phyloP scores from a whole-genome alignment of 768 basidiomycete species.

The Boletus coccyginus region DNA sequence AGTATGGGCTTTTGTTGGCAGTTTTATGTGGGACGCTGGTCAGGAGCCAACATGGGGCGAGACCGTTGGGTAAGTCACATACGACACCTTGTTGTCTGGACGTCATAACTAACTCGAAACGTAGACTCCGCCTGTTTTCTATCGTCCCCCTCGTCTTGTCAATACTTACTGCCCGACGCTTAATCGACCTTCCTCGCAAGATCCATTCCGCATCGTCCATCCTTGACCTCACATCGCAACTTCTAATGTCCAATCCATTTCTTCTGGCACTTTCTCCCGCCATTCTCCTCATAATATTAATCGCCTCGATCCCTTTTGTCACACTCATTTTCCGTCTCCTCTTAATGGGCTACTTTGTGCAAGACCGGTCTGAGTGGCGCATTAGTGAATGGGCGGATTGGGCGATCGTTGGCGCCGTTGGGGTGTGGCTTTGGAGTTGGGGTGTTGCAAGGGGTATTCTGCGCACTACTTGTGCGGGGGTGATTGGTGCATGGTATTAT shows the following conservation, averaged over 20 bases:
- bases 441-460: slow-evolving; percentile 76
- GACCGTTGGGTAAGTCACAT: slow-evolving; percentile 62
- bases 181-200: slow-evolving; percentile 67
- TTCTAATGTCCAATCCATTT: slow-evolving; percentile 71
- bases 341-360: slow-evolving; percentile 56
- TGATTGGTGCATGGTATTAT: slow-evolving; percentile 94
- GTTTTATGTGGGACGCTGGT: slow-evolving; percentile 59
- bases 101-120: slow-evolving; percentile 8
- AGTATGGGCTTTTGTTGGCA: slow-evolving; percentile 79
- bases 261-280: slow-evolving; percentile 72
- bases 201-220: slow-evolving; percentile 63
- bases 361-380: slow-evolving; percentile 49
- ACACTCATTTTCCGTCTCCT: slow-evolving; percentile 77
- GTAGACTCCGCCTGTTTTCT: slow-evolving; percentile 60
- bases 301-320: slow-evolving; percentile 76
- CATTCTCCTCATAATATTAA: slow-evolving; percentile 62
- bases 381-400: slow-evolving; percentile 66
- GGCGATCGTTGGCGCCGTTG: slow-evolving; percentile 57
- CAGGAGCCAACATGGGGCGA: slow-evolving; percentile 76
- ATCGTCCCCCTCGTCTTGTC: slow-evolving; percentile 70
- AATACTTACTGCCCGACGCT: slow-evolving; percentile 65
- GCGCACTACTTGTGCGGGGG: slow-evolving; percentile 72
- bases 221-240: slow-evolving; percentile 59
- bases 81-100: background rate
- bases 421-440: slow-evolving; percentile 73